These are phyloP conservation scores for Collybia mongolica DNA, from an alignment of 768 basidiomycete species.

Conservation along the genomic window DNA sequence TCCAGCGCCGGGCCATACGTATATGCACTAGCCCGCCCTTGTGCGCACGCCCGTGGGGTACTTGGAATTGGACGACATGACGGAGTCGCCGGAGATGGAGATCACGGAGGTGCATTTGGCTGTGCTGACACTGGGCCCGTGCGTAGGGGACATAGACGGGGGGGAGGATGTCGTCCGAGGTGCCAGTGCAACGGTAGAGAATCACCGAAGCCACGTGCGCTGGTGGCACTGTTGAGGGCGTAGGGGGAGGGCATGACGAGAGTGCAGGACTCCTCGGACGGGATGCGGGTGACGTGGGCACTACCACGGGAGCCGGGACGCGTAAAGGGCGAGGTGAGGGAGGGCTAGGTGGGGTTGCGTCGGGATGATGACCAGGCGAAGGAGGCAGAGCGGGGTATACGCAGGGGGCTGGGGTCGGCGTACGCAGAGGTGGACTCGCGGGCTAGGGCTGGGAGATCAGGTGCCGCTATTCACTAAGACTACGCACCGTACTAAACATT, in stretches of 20 bases:
- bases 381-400: constrained; percentile 9
- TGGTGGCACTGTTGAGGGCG: not conserved
- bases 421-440: not conserved
- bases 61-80: constrained; percentile 61
- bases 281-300: constrained; percentile 13
- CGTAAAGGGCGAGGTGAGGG: constrained; percentile 17
- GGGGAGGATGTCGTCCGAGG: constrained; percentile 24
- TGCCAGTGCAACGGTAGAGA: constrained; percentile 30
- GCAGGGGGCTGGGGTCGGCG: constrained; percentile 1
- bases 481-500: no score
- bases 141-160: constrained; percentile 23
- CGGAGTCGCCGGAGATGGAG: constrained; percentile 36
- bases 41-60: constrained; percentile 44
- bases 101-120: constrained; percentile 26
- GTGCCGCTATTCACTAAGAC: no score
- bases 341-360: constrained; percentile 10
- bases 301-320: constrained; percentile 14
- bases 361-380: constrained; percentile 14
- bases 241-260: constrained; percentile 6
- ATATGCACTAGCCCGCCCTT: constrained; percentile 52
- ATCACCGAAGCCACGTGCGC: constrained; percentile 30
- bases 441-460: no score
- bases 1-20: constrained; percentile 54
- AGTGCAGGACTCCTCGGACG: constrained; percentile 19
- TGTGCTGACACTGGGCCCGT: no score